Base-by-base conservation (phyloP, 192 early-diverging fungal genomes). In the Dimargaris verticillata region DNA sequence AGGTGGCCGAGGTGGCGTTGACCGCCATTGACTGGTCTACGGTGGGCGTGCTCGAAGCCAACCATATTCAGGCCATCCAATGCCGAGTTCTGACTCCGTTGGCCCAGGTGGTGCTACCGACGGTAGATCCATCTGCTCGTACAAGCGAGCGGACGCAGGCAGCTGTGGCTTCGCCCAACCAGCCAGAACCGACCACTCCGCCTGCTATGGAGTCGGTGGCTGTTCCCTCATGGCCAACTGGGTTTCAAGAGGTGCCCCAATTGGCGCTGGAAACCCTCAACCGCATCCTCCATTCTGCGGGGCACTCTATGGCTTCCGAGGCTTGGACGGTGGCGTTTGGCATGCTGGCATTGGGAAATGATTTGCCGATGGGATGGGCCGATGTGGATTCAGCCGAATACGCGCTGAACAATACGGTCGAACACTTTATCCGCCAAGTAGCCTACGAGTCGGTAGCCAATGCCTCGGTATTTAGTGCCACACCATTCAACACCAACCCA, bases 281-380 rank as follows among this genome's bases (percentile, higher is more conserved):
- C 68, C 89, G 84, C 63, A 66, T 97, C 9, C 71, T 99, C 28
- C 90, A 97, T 68, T 91, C 83, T 0, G 87, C 86, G 38, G 93
- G 95, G 0, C 92, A 96, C 60, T 87, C 89, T 28, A 69, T 99
- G 46, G 79, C 72, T 9, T 72, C 55, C 15, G 38, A 68, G 51
- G 88, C 88, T 20, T 97, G 93, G 95, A 73, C 71, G 11, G 66
- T 92, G n/a, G 83, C 95, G 14, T 90, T 99, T 69, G 89, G 93
- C 55, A 86, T 95, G 61, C 74, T 99, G 18, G 74, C 78, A 62
- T 75, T 86, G 26, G 67, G 69, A 26, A 66, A 69, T 10, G 61
- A 53, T 15, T 47, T 63, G 38, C 38, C 28, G 11, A 45, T 42
- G 14, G 15, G 18, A 29, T 62, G 45, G 29, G 22, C 17, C 44